These are phyloP conservation scores for Fonsecaea pugnacius DNA, from an alignment of 2,329 filamentous ascomycete species.

Conservation along the genomic window DNA sequence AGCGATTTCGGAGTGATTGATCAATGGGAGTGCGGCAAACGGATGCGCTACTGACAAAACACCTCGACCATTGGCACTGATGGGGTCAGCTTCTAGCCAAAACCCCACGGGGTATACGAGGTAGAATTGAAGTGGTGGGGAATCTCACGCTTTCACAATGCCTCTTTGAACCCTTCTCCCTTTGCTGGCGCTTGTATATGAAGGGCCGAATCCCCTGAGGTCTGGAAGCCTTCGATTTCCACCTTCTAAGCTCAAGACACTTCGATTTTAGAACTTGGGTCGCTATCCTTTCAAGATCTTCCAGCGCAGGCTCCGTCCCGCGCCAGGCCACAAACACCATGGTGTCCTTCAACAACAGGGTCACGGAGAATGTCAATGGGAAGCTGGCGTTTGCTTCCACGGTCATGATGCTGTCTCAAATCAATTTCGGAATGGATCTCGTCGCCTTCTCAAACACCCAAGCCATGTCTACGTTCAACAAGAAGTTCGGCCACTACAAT, in stretches of 20 bases:
- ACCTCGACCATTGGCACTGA: not conserved
- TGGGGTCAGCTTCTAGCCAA: not conserved
- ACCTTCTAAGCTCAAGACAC: not conserved
- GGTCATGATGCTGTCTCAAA: constrained; percentile 21
- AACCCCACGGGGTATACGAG: constrained; percentile 2
- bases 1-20: not conserved
- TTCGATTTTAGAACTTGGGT: not conserved
- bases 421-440: constrained; percentile 27
- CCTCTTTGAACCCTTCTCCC: not conserved
- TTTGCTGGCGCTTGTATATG: not conserved
- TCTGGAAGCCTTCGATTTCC: not conserved
- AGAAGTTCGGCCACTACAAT: constrained; percentile 19
- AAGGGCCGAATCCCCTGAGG: not conserved
- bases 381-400: constrained; percentile 14
- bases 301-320: not conserved
- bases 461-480: constrained; percentile 20
- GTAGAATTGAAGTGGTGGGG: not conserved
- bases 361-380: constrained; percentile 18
- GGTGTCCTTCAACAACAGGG: not conserved
- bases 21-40: not conserved
- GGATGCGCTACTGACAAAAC: not conserved
- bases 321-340: not conserved
- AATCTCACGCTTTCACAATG: not conserved
- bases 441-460: constrained; percentile 20
- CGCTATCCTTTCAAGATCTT: not conserved